Evolutionary conservation across 2,329 filamentous ascomycete species (phyloP).

Genomic region (Talaromyces rugulosus): DNA sequence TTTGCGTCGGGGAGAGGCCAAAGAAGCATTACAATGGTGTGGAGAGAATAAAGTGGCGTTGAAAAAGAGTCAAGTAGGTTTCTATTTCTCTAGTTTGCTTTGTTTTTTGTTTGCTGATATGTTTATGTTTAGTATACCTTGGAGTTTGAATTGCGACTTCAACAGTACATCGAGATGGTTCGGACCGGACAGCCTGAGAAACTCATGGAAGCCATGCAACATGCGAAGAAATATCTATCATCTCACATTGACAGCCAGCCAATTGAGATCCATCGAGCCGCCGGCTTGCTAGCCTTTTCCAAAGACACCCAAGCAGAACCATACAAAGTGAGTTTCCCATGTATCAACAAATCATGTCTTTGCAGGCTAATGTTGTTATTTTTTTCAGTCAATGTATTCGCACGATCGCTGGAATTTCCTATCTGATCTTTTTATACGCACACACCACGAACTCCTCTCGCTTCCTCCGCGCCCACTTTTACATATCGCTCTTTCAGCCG

Average conservation of each 20-base stretch:
- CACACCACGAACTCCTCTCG: conserved; percentile 80
- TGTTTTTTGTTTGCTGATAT: neutral
- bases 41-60: conserved; percentile 88
- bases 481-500: conserved; percentile 84
- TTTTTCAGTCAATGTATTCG: conserved; percentile 64
- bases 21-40: conserved; percentile 84
- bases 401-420: conserved; percentile 69
- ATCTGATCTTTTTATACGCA: conserved; percentile 74
- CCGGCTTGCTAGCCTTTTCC: conserved; percentile 73
- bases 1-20: conserved; percentile 65
- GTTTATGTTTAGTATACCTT: conserved; percentile 61
- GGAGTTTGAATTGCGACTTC: conserved; percentile 87
- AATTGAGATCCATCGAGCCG: conserved; percentile 65
- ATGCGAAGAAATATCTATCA: conserved; percentile 77
- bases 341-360: neutral
- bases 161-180: conserved; percentile 92
- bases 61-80: conserved; percentile 73
- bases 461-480: conserved; percentile 79
- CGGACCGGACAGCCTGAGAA: conserved; percentile 61
- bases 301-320: conserved; percentile 57
- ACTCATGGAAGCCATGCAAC: conserved; percentile 69
- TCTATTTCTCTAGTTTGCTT: conserved; percentile 7
- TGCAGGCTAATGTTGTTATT: neutral
- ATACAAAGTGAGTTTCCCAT: conserved; percentile 49
- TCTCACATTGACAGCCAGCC: conserved; percentile 66